Base-by-base conservation (phyloP, 148 eudicot genomes). In the Pharnaceum exiguum region DNA sequence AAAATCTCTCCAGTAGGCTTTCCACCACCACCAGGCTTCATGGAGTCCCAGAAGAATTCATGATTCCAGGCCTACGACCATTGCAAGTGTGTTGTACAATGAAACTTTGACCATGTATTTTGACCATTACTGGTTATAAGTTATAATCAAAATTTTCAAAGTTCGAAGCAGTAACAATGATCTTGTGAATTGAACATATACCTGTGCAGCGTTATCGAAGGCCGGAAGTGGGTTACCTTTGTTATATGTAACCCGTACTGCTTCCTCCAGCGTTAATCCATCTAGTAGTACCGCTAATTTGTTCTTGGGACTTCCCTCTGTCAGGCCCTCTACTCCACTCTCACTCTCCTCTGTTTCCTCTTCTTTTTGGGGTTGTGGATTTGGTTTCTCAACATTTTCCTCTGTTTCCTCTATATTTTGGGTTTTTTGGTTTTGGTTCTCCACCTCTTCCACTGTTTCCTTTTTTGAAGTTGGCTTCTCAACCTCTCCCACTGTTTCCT, bases 161-260 rank as follows among this genome's bases (percentile, higher is more conserved):
- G 38, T 63, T 22, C 18, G 54, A 45, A 37, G n/a, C n/a, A 1
- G 38, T 11, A 24, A 21, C 2, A n/a, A n/a, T n/a, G n/a, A n/a
- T n/a, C n/a, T 36, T 33, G 19, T 17, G 29, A 32, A 53, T 12
- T 15, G 24, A 43, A 24, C 8, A n/a, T 57, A 32, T 66, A 85
- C 96, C 87, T 93, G 99, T 22, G 96, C 99, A 54, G 96, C 99
- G 78, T 85, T 93, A 63, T 93, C 83, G 60, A 93, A 93, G 21
- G 89, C 55, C n/a, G 99, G 91, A 63, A 81, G 91, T 19, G 82
- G 51, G 58, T 88, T 80, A 0, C 99, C 99, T 52, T 82, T 82
- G 75, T 93, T 93, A 67, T 89, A 93, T 25, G 91, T 72, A 63
- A 57, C 55, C 3, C 73, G 66, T 37, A 89, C 69, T 16, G 82